These are phyloP conservation scores for Periconia sp. DNA, from an alignment of 2,329 filamentous ascomycete species.

Conservation along the genomic window DNA sequence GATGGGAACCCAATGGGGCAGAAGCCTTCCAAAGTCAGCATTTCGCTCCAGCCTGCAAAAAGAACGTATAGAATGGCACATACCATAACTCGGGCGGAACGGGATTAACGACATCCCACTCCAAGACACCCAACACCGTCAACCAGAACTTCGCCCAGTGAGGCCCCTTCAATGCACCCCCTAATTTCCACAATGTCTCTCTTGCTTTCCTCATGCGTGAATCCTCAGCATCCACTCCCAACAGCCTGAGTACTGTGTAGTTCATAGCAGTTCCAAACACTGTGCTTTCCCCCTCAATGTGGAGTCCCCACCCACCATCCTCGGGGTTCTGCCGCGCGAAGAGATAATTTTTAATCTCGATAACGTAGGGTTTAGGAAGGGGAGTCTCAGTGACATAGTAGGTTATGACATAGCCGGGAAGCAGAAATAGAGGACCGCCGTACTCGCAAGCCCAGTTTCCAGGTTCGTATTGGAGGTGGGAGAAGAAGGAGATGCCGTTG, in stretches of 20 bases:
- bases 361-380: constrained; percentile 76
- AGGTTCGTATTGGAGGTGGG: constrained; percentile 80
- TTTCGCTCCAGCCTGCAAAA: background rate
- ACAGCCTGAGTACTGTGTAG: constrained; percentile 76
- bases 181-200: constrained; percentile 77
- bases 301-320: constrained; percentile 96
- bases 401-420: constrained; percentile 80
- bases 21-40: constrained; percentile 50
- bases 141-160: constrained; percentile 99
- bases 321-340: constrained; percentile 80
- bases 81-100: constrained; percentile 90
- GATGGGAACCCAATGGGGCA: constrained; percentile 88
- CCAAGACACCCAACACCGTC: constrained; percentile 75
- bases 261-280: constrained; percentile 91
- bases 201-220: constrained; percentile 84
- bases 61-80: constrained; percentile 15
- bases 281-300: constrained; percentile 90
- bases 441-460: constrained; percentile 98
- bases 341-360: constrained; percentile 90
- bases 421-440: constrained; percentile 93
- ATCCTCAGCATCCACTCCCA: constrained; percentile 83
- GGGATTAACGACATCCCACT: constrained; percentile 94
- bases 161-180: constrained; percentile 79
- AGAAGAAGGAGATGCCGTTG: constrained; percentile 88
- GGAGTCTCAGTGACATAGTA: constrained; percentile 90